A percentile compares a stretch with the other conserved stretches of the same genome.
Evolutionary conservation across 495 filamentous ascomycete species (phyloP).

Genomic region (Hyaloscypha hepaticicola): DNA sequence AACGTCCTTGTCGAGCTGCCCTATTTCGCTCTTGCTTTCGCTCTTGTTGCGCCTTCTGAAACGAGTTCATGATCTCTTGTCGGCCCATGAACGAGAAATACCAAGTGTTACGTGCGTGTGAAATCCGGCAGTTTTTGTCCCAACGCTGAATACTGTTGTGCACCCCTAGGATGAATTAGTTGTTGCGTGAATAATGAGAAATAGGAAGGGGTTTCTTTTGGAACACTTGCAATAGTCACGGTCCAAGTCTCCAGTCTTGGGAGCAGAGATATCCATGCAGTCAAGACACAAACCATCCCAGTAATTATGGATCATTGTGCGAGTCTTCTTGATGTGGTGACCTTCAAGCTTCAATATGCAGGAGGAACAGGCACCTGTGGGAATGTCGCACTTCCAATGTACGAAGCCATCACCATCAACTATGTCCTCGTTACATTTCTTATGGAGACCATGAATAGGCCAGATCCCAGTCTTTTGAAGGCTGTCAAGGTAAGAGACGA

Average conservation of each 20-base stretch:
- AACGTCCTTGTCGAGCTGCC: not conserved
- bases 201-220: too few species aligned
- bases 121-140: not conserved
- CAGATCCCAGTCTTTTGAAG: conserved; percentile 5
- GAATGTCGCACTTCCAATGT: conserved; percentile 8
- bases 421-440: not conserved
- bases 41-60: not conserved
- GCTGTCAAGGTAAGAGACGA: not conserved
- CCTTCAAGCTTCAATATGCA: not conserved
- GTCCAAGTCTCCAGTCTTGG: conserved; percentile 8
- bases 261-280: conserved; percentile 7
- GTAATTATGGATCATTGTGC: not conserved
- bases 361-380: not conserved
- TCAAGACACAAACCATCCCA: conserved; percentile 16
- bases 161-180: too few species aligned
- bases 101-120: conserved; percentile 9
- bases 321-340: not conserved
- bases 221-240: conserved; percentile 11
- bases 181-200: too few species aligned
- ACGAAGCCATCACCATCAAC: conserved; percentile 1
- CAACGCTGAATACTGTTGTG: not conserved
- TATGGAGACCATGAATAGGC: conserved; percentile 3
- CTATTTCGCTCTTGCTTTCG: conserved; percentile 2
- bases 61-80: not conserved
- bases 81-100: conserved; percentile 22